Evolutionary conservation across 257 asterid genomes (phyloP), one percentile per base, ranked within the genome.

Genomic region (Plantago ovata): DNA sequence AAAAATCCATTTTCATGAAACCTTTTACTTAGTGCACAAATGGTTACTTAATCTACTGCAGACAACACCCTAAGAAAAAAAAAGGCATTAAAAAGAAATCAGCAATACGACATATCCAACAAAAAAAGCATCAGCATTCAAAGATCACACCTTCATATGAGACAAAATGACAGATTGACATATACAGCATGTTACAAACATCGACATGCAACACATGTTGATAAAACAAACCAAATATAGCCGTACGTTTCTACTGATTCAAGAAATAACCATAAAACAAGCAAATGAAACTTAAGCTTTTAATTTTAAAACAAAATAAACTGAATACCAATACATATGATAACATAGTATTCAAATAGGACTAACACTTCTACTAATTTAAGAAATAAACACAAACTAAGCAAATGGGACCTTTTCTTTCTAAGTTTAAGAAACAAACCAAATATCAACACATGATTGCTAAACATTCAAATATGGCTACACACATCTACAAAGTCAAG

Each of bases 221-320:
- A 50, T 20, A 32, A 20, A 50, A 19, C 36, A 28, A 28, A 28
- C 36, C 36, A 28, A 0, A 28, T 28, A 28, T 28, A 28, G 36
- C 36, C 4, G 4, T 8, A 28, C 36, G 6, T 28, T n/a, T n/a
- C n/a, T n/a, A n/a, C n/a, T n/a, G n/a, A n/a, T n/a, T n/a, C n/a
- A n/a, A n/a, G n/a, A 28, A 23, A 13, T 43, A 14, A 15, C 33
- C 23, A 62, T 19, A 45, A 49, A 61, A 28, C 56, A 57, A 65
- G 52, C 20, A 66, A 56, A 65, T 18, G 7, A 22, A 21, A 19
- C 24, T 21, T n/a, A 0, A 3, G 40, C 16, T 32, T 50, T n/a
- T 36, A 50, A 32, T 11, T 36, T 32, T 50, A 50, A 50, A 4
- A 12, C 5, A 19, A 19, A 20, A 10, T 36, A 50, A 50, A 12